Evolutionary conservation across 2,329 filamentous ascomycete genomes (phyloP), one percentile per base, ranked within the genome.

Genomic region (Fusarium sp.): DNA sequence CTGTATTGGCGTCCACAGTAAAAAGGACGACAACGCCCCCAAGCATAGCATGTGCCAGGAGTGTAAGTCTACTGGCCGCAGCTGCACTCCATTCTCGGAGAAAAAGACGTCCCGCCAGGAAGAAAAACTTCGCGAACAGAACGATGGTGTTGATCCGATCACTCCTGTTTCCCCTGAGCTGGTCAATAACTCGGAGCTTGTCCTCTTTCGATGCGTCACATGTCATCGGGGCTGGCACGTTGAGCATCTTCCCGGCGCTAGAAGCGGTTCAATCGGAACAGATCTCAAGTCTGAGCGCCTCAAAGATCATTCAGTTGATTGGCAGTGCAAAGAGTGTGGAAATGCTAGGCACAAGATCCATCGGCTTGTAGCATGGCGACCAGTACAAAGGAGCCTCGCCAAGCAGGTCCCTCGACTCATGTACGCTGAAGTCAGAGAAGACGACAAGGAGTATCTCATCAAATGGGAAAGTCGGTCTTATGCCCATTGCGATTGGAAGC

Each of bases 381-480:
- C 94, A 1, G 78, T 83, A 1, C 24, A 86, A 4, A 48, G 40
- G 17, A 50, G 40, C 8, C 24, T 59, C 11, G 26, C 43, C 6
- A 43, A 68, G 3, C 39, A 63, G 20, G 48, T 60, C 18, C 57
- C 57, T 28, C 49, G 34, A 6, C 68, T 67, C 1, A 39, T 59
- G 11, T 78, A 66, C 39, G 79, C 81, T 13, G 91, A 96, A 74
- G 49, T 79, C 33, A 50, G 49, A 13, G 81, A 83, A 34, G 91
- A 94, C 56, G 85, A 92, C n/a, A 95, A 95, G 69, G 94, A 98
- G 72, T 99, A 98, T 75, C 86, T 99, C 4, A 82, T 99, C 72
- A 97, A 96, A 77, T 98, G 95, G 93, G 89, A 92, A 44, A 84
- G 85, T 0, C 85, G 88, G 58, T 97, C 95, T 0, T 97, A 98